A percentile compares a stretch with the other conserved stretches of the same genome.
Evolutionary conservation across 176 grass and related monocot species (phyloP).

Genomic region (Poa pratensis): DNA sequence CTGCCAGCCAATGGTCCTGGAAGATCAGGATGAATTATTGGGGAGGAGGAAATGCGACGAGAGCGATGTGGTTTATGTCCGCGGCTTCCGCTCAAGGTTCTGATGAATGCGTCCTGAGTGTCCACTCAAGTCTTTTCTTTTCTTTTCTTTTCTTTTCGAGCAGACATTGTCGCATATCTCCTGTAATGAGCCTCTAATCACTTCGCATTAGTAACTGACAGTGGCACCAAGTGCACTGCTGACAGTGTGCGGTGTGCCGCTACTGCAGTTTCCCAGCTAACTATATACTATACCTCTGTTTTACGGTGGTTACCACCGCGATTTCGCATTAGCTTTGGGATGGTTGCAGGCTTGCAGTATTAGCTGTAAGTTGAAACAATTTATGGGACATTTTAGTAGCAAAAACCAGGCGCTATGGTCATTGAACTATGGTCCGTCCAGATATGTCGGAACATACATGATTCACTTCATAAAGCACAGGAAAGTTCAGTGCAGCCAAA

Average conservation of each 20-base stretch:
- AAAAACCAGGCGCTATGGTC: too few species aligned
- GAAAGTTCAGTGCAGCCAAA: not conserved
- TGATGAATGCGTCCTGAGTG: not conserved
- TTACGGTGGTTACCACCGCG: not conserved
- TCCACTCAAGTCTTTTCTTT: not conserved
- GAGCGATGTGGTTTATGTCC: constrained; percentile 9
- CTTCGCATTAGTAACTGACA: not conserved
- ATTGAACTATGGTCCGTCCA: not conserved
- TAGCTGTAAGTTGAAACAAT: not conserved
- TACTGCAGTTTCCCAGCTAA: not conserved
- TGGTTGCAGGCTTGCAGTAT: too few species aligned
- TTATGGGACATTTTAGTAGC: not conserved
- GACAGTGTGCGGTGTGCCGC: not conserved
- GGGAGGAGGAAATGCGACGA: constrained; percentile 30
- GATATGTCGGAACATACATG: not conserved
- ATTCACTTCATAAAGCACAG: constrained; percentile 11
- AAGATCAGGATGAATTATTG: constrained; percentile 34
- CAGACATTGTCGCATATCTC: not conserved
- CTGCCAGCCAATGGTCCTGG: not conserved
- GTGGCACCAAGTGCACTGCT: not conserved
- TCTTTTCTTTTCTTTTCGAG: not conserved
- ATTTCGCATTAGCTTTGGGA: not conserved
- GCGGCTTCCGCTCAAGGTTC: not conserved
- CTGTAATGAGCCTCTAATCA: not conserved
- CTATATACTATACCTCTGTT: not conserved